These are phyloP conservation scores for Pyrenophora teres DNA, from an alignment of 2,329 filamentous ascomycete genomes.

Conservation along the genomic window DNA sequence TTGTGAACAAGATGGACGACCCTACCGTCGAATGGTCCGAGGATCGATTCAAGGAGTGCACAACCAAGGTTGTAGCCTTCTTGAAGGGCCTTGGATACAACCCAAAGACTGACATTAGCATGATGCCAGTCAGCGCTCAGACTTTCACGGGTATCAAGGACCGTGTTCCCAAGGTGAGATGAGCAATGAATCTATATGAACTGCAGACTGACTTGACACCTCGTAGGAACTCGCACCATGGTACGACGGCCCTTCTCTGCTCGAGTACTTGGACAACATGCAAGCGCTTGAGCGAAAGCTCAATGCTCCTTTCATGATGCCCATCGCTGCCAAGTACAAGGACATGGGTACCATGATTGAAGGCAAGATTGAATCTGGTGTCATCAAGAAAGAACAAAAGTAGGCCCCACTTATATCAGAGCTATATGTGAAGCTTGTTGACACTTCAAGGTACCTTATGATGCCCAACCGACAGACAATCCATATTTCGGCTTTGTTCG, in stretches of 20 bases:
- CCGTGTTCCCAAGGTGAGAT: constrained; percentile 64
- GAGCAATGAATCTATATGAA: neutral
- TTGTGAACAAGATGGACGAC: constrained; percentile 97
- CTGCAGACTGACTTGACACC: neutral
- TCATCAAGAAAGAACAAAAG: constrained; percentile 17
- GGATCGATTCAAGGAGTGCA: constrained; percentile 91
- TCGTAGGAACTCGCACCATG: constrained; percentile 68
- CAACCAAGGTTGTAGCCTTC: constrained; percentile 82
- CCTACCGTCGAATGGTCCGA: constrained; percentile 95
- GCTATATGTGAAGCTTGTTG: neutral
- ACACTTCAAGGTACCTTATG: constrained; percentile 75
- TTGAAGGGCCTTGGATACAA: constrained; percentile 94
- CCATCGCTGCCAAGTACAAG: constrained; percentile 91
- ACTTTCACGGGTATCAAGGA: constrained; percentile 85
- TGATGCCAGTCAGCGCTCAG: constrained; percentile 96
- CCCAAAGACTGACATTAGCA: constrained; percentile 87
- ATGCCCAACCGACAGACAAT: constrained; percentile 92
- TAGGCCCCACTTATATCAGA: neutral
- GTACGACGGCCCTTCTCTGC: constrained; percentile 86
- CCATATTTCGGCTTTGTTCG: constrained; percentile 83
- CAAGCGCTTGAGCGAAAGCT: constrained; percentile 90
- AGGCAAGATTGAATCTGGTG: constrained; percentile 88
- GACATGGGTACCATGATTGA: constrained; percentile 98
- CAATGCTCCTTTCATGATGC: constrained; percentile 99
- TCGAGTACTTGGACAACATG: constrained; percentile 96